phyloP scores from a whole-genome alignment of 441 rosid species.

The Erodium moschatum region DNA sequence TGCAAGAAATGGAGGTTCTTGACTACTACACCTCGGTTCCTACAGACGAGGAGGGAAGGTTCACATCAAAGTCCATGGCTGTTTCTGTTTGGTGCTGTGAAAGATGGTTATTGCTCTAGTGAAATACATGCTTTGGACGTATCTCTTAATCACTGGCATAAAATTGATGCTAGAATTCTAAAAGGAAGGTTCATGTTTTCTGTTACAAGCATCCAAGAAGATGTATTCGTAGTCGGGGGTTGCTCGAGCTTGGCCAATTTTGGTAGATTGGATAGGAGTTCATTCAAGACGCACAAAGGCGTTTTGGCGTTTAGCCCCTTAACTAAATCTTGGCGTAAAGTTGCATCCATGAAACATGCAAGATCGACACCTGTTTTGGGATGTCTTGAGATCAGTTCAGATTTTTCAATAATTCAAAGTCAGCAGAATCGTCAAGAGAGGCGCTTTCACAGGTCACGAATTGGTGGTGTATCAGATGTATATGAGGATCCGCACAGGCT shows the following conservation, averaged over 20 bases:
- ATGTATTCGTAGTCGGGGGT: conserved; percentile 74
- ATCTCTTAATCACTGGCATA: conserved; percentile 69
- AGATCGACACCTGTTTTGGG: conserved; percentile 81
- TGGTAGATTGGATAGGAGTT: conserved; percentile 69
- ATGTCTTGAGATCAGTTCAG: conserved; percentile 60
- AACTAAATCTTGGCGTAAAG: conserved; percentile 72
- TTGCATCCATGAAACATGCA: conserved; percentile 74
- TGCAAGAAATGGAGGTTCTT: conserved; percentile 86
- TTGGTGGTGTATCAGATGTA: conserved; percentile 67
- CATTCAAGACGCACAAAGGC: conserved; percentile 78
- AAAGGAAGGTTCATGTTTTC: conserved; percentile 86
- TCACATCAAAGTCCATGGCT: conserved; percentile 71
- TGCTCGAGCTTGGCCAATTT: conserved; percentile 58
- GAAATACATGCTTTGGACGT: conserved; percentile 74
- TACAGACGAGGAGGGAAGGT: conserved; percentile 63
- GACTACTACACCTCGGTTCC: conserved; percentile 57
- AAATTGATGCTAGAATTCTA: conserved; percentile 52
- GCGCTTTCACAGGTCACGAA: conserved; percentile 53
- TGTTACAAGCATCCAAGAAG: conserved; percentile 59
- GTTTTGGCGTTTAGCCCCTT: conserved; percentile 65
- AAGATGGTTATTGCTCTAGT: conserved; percentile 69
- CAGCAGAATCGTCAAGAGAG: conserved; percentile 66
- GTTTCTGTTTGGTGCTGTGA: conserved; percentile 76
- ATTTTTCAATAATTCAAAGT: conserved; percentile 36
- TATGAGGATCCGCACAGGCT: conserved; percentile 90